Evolutionary conservation across 805 yeast species (phyloP), one percentile per base, ranked within the genome.

Genomic region (Starmerella lactis-condensi): DNA sequence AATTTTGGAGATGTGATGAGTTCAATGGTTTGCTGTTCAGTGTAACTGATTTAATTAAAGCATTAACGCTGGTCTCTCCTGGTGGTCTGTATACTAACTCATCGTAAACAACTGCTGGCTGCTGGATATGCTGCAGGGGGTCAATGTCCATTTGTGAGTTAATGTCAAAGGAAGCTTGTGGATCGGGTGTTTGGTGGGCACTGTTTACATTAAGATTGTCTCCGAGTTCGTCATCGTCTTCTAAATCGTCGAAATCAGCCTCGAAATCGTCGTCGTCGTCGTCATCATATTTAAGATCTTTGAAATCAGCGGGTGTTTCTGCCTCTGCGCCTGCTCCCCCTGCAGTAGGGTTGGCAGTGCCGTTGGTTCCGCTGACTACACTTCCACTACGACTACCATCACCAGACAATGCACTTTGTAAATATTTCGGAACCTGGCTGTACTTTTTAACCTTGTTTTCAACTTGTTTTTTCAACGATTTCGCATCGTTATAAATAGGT

Each of bases 401-500:
- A 17, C 29, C 27, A 6, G 31, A 36, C 17, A 27, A 33, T 29
- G 40, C 42, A 27, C 26, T 18, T 18, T 19, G 38, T 31, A 36
- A 33, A 19, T 31, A 37, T 18, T 36, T 34, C 11, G 45, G 45
- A 6, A 36, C 13, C 28, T 29, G 40, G 31, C 31, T 34, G 36
- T 39, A 30, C 26, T 45, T 45, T 9, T 38, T 39, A 24, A 53
- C 26, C 26, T 44, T 45, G 12, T 40, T 26, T 28, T 44, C 39
- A 40, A 75, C 70, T 37, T 61, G 61, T 19, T 60, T 61, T 37
- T 67, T 61, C 31, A 89, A 60, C 26, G 65, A 63, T 23, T 51
- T 54, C 0, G 95, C 74, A 53, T 81, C 91, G 37, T 67, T 67
- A 46, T 71, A 69, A 24, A 83, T 72, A 32, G 69, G 61, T 32